phyloP scores from a whole-genome alignment of 148 eudicot species.

The Mesembryanthemum crystallinum region DNA sequence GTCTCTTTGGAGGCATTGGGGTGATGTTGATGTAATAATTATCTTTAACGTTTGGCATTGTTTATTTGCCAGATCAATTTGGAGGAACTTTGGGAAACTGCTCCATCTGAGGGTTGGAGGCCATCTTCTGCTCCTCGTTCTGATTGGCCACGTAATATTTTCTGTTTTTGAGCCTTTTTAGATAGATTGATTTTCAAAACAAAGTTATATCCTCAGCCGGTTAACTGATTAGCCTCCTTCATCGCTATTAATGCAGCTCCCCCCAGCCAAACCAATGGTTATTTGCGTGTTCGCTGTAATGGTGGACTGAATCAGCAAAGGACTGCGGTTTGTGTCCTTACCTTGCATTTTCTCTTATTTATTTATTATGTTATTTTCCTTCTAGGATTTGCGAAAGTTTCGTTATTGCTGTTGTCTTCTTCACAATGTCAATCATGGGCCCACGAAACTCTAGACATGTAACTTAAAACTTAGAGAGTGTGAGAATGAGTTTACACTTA shows the following conservation, averaged over 20 bases:
- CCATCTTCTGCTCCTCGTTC: constrained; percentile 92
- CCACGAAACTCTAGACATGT: no score
- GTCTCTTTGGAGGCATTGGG: no score
- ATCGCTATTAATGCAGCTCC: constrained; percentile 61
- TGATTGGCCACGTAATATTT: constrained; percentile 70
- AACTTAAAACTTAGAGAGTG: no score
- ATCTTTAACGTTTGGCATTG: not conserved
- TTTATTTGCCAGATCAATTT: constrained; percentile 41
- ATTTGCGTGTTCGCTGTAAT: constrained; percentile 85
- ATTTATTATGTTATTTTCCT: not conserved
- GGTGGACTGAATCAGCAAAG: constrained; percentile 98
- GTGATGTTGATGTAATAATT: no score
- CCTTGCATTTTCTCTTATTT: not conserved
- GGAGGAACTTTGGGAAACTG: constrained; percentile 72
- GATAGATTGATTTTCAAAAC: not conserved
- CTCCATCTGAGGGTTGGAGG: constrained; percentile 77
- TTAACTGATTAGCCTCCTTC: not conserved
- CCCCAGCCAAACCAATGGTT: constrained; percentile 69
- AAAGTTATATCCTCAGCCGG: not conserved
- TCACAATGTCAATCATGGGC: no score
- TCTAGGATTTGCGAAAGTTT: not conserved
- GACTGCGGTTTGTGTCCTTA: constrained; percentile 65
- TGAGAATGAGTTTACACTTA: no score
- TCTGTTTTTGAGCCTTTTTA: constrained; percentile 5
- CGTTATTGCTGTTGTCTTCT: not conserved